Base-by-base conservation (phyloP, 768 basidiomycete genomes). In the Leccinum broughii region DNA sequence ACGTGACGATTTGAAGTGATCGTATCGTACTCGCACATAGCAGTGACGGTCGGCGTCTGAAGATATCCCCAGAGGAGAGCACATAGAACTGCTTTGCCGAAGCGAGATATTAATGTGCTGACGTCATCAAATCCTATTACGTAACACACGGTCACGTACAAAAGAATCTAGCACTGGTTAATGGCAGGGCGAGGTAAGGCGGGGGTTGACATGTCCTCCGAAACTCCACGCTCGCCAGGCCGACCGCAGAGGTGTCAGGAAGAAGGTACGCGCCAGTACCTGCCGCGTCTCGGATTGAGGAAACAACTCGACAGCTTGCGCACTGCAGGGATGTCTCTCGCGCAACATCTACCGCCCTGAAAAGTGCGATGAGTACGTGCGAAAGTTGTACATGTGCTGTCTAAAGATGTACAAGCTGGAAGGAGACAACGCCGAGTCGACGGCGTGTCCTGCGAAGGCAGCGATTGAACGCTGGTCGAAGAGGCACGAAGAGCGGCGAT, bases 291-390 rank as follows among this genome's bases (percentile, higher is more conserved):
- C 44, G 11, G 10, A 6, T 20, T 46, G 20, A 46, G 44, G 20
- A 46, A 20, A 20, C n/a, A 20, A 20, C n/a, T 6, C 44, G 44
- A 20, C 64, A 90, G 89, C 89, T 0, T 90, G 89, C 66, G 70
- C 77, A 22, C 75, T 90, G 3, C 89, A 90, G 49, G 58, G 75
- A 1, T 91, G 89, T 67, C 76, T 90, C 32, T 79, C 78, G 55
- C 84, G 80, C 61, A 81, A 90, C 69, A 87, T 85, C 0, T 90
- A 88, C 66, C 65, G 63, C 3, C 88, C 86, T 0, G 87, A 88
- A 20, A 84, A 80, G 62, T 91, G 89, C 66, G 76, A 85, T 48
- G 66, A 73, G 9, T 68, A 79, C 11, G 66, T 90, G 22, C 75
- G 80, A 54, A 76, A 73, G 24, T 77, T 91, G 17, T 90, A 90